Percentiles rank a stretch among this genome's conserved stretches.
Evolutionary conservation across 495 filamentous ascomycete genomes (phyloP).

Genomic region (Lasiosphaeria miniovina): DNA sequence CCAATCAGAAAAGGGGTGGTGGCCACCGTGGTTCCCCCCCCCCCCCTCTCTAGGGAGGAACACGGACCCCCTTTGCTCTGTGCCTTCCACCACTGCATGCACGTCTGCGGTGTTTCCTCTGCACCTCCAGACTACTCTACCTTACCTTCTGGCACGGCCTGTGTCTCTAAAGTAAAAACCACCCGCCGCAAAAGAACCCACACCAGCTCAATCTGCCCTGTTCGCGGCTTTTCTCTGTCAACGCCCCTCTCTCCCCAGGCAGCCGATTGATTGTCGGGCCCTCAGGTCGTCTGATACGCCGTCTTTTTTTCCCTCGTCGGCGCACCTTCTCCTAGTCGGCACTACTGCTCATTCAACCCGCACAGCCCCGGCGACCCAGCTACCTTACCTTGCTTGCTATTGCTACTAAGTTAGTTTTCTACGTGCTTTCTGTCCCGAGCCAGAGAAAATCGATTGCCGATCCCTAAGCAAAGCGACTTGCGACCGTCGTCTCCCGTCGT

Average conservation of each 20-base stretch:
- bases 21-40: background rate
- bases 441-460: slow-evolving; percentile 3
- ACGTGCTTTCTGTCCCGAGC: slow-evolving; percentile 1
- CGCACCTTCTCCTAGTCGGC: background rate
- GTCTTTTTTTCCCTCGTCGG: background rate
- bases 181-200: slow-evolving; percentile 11
- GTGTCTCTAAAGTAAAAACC: slow-evolving; percentile 15
- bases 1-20: slow-evolving; percentile 23
- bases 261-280: slow-evolving; percentile 9
- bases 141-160: background rate
- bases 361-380: background rate
- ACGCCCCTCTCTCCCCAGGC: slow-evolving; percentile 3
- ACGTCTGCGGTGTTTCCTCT: slow-evolving; percentile 14
- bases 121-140: background rate
- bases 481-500: background rate
- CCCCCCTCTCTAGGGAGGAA: slow-evolving; percentile 16
- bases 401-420: background rate
- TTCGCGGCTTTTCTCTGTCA: slow-evolving; percentile 12
- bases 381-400: background rate
- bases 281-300: slow-evolving; percentile 8
- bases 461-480: background rate
- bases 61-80: slow-evolving; percentile 24
- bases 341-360: background rate
- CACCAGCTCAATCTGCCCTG: slow-evolving; percentile 11
- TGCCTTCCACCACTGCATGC: slow-evolving; percentile 13